These are phyloP conservation scores for Trametes villosa DNA, from an alignment of 768 basidiomycete species.

Conservation along the genomic window DNA sequence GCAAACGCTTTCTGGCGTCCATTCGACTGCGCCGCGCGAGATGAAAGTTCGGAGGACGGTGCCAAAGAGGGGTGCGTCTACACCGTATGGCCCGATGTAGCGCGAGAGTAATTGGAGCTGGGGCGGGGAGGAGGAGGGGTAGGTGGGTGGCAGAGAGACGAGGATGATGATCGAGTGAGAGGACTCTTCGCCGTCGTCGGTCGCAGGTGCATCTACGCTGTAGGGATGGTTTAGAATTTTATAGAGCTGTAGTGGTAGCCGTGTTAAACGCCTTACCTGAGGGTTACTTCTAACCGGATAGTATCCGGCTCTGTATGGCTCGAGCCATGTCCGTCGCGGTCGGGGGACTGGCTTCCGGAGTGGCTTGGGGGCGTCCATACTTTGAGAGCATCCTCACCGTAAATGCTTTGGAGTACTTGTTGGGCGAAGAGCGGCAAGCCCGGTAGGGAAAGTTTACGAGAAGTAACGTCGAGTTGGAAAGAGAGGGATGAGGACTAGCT, in stretches of 20 bases:
- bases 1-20: constrained; percentile 71
- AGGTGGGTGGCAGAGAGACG: constrained; percentile 51
- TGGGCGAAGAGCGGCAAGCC: not conserved
- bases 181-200: not conserved
- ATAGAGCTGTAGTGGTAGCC: constrained; percentile 31
- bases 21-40: constrained; percentile 77
- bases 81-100: constrained; percentile 81
- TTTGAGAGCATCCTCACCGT: constrained; percentile 69
- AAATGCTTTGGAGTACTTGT: constrained; percentile 80
- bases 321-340: constrained; percentile 22
- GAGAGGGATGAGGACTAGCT: constrained; percentile 27
- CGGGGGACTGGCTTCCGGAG: constrained; percentile 19
- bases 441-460: constrained; percentile 1
- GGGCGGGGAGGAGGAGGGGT: constrained; percentile 72
- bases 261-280: constrained; percentile 54
- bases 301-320: constrained; percentile 33
- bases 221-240: constrained; percentile 4
- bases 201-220: constrained; percentile 5
- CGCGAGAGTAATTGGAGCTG: constrained; percentile 85
- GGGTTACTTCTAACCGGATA: constrained; percentile 65
- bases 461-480: constrained; percentile 15
- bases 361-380: constrained; percentile 50
- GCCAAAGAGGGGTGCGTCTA: constrained; percentile 76
- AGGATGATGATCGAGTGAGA: constrained; percentile 36
- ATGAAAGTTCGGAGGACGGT: constrained; percentile 80